Conservation (phyloP, 2,329 filamentous ascomycete genomes). For the Teratosphaeria zuluensis region DNA sequence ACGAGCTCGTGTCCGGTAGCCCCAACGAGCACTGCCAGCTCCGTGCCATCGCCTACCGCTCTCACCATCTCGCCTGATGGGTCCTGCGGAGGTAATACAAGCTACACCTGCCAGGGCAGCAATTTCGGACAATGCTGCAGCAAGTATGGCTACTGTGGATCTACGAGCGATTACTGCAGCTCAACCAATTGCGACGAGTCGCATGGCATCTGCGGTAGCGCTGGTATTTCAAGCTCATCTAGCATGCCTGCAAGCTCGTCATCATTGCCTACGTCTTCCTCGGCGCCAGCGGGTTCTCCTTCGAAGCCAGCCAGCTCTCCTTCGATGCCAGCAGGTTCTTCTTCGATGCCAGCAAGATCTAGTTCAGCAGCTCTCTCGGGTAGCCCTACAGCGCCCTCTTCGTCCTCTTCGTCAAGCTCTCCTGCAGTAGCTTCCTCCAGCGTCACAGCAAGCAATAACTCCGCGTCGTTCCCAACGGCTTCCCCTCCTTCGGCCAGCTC, state of each 20-base stretch:
- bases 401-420: not conserved
- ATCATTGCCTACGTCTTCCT: not conserved
- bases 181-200: slow-evolving; percentile 1
- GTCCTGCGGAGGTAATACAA: slow-evolving; percentile 1
- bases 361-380: not conserved
- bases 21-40: not conserved
- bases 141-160: slow-evolving; percentile 1
- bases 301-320: not conserved
- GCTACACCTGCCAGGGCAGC: slow-evolving; percentile 3
- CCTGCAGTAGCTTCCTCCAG: not conserved
- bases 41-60: not conserved
- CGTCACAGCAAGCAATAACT: not conserved
- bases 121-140: slow-evolving; percentile 2
- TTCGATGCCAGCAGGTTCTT: not conserved
- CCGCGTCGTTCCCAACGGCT: no score
- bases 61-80: slow-evolving; percentile 1
- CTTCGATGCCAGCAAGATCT: not conserved
- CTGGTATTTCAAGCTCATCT: not conserved
- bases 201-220: slow-evolving; percentile 1
- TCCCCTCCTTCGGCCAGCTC: no score
- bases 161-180: slow-evolving; percentile 1
- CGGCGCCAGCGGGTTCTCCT: not conserved
- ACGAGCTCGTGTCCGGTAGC: slow-evolving; percentile 2
- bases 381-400: not conserved
- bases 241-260: not conserved